Conservation (phyloP, 306 rosid species). For the Carpinus fangiana region DNA sequence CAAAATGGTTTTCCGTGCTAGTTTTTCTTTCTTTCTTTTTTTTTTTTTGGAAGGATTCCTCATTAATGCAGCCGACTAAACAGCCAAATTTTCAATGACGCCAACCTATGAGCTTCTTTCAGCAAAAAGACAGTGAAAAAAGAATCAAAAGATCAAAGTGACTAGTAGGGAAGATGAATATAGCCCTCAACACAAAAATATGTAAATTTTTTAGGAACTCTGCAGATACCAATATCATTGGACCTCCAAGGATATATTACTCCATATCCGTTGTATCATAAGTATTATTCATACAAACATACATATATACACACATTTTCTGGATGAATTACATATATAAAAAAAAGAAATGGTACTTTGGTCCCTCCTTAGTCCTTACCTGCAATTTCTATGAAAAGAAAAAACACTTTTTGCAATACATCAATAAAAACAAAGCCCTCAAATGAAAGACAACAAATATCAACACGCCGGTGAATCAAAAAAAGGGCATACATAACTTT, state of each 20-base stretch:
- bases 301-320: background rate
- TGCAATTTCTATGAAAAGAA: background rate
- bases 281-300: background rate
- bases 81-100: background rate
- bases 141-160: background rate
- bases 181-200: background rate
- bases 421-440: background rate
- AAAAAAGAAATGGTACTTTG: background rate
- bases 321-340: background rate
- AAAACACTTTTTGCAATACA: background rate
- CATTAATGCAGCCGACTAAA: background rate
- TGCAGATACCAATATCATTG: background rate
- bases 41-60: background rate
- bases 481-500: background rate
- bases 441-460: background rate
- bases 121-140: background rate
- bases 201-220: background rate
- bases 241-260: background rate
- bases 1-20: background rate
- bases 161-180: background rate
- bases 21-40: background rate
- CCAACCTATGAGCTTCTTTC: background rate
- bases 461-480: background rate
- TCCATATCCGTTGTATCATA: background rate
- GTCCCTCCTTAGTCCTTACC: conserved; percentile 1